Evolutionary conservation across 1,284 basidiomycete species (phyloP).

Genomic region (Ustilago esculenta): DNA sequence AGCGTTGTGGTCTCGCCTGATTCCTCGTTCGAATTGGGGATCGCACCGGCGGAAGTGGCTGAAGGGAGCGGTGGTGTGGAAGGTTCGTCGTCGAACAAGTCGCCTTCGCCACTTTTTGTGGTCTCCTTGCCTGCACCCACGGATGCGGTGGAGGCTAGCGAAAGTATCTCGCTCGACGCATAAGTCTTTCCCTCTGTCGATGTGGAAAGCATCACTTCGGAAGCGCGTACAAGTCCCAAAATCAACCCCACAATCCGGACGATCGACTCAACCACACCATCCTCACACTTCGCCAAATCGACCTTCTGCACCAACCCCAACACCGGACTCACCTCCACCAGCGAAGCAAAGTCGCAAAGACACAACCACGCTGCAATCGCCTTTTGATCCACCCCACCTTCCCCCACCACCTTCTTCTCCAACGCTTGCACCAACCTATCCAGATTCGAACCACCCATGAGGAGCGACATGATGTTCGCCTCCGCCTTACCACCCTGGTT

Average conservation of each 20-base stretch:
- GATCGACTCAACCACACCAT: constrained; percentile 3
- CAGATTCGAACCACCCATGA: neutral
- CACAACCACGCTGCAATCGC: constrained; percentile 17
- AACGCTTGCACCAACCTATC: neutral
- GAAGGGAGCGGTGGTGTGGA: constrained; percentile 18
- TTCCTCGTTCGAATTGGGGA: too few species aligned
- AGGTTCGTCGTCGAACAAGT: constrained; percentile 35
- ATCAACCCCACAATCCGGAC: constrained; percentile 7
- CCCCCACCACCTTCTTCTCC: neutral
- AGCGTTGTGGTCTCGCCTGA: too few species aligned
- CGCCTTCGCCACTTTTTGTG: constrained; percentile 1
- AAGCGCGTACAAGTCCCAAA: constrained; percentile 1
- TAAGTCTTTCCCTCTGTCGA: neutral
- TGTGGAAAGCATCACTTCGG: neutral
- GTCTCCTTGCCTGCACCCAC: neutral
- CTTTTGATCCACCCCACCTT: constrained; percentile 13
- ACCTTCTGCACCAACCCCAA: constrained; percentile 9
- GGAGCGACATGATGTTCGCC: constrained; percentile 1
- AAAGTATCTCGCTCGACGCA: neutral
- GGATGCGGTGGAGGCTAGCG: neutral
- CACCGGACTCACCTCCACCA: neutral
- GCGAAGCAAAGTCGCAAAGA: neutral
- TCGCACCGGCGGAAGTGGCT: neutral
- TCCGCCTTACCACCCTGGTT: too few species aligned
- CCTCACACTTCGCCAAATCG: constrained; percentile 5